Percentiles rank a stretch among this genome's conserved stretches.
phyloP scores from a whole-genome alignment of 2,329 filamentous ascomycete genomes.

The Ceratocystis papillata region DNA sequence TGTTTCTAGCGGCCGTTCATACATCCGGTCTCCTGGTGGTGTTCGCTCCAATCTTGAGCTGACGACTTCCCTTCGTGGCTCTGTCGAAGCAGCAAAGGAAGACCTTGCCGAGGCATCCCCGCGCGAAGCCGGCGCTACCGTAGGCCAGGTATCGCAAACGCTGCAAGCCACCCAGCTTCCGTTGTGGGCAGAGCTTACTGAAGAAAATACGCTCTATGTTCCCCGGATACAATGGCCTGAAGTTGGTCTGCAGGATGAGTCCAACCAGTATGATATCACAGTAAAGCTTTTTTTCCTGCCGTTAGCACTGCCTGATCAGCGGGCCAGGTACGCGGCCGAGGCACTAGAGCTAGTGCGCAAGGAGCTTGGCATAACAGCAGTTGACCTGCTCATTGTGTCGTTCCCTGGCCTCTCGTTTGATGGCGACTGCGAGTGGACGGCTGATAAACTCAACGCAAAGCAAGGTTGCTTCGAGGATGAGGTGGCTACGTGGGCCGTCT shows the following conservation, averaged over 20 bases:
- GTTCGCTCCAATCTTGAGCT: constrained; percentile 89
- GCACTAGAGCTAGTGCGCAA: constrained; percentile 70
- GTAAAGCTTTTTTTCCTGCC: constrained; percentile 91
- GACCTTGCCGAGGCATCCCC: constrained; percentile 35
- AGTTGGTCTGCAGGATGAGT: constrained; percentile 66
- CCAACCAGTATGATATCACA: constrained; percentile 81
- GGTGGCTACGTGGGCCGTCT: constrained; percentile 54
- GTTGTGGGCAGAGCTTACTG: constrained; percentile 58
- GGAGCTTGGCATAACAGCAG: constrained; percentile 61
- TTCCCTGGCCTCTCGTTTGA: constrained; percentile 93
- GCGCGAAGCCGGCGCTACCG: not conserved
- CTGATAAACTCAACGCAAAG: constrained; percentile 48
- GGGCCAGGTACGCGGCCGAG: constrained; percentile 61
- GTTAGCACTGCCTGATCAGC: constrained; percentile 50
- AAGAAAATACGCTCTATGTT: constrained; percentile 54
- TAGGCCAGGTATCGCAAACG: constrained; percentile 28
- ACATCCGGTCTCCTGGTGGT: constrained; percentile 66
- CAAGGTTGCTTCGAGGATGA: constrained; percentile 59
- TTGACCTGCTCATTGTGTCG: constrained; percentile 84
- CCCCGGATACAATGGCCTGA: constrained; percentile 64
- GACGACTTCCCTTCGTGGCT: constrained; percentile 74
- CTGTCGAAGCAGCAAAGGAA: constrained; percentile 64
- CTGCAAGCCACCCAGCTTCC: constrained; percentile 30
- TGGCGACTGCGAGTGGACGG: constrained; percentile 75
- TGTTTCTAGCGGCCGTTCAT: constrained; percentile 70